These are phyloP conservation scores for Yarrowia sp. DNA, from an alignment of 805 yeast species.

Conservation along the genomic window DNA sequence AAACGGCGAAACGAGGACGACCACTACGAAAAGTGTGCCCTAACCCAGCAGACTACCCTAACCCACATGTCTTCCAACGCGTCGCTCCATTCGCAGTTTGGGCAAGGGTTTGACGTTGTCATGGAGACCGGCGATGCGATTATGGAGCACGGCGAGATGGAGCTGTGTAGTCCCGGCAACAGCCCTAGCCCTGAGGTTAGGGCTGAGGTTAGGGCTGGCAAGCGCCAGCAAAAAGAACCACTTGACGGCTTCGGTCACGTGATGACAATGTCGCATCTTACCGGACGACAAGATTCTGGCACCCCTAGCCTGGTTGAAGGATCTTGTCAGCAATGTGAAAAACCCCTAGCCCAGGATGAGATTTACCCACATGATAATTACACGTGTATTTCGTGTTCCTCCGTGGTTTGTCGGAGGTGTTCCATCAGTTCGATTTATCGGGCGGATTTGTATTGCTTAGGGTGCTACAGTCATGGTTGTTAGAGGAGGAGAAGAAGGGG, in stretches of 20 bases:
- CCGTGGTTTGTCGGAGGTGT: constrained; percentile 10
- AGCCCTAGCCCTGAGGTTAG: neutral
- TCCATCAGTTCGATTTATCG: constrained; percentile 11
- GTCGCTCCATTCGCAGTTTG: constrained; percentile 1
- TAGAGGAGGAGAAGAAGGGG: neutral
- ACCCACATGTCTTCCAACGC: neutral
- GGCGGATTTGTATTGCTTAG: constrained; percentile 13
- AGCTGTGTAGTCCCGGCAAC: neutral
- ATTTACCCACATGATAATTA: constrained; percentile 18
- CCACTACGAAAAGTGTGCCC: neutral
- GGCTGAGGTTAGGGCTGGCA: neutral
- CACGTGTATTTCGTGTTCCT: constrained; percentile 25
- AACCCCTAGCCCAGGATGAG: constrained; percentile 10
- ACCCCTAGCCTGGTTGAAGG: neutral
- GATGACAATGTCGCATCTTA: neutral
- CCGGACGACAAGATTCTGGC: no score
- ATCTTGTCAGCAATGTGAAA: constrained; percentile 15
- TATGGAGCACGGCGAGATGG: neutral
- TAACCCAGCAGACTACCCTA: neutral
- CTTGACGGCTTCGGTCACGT: constrained; percentile 7
- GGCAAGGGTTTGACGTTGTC: neutral
- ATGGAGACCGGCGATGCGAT: neutral
- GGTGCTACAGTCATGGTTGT: constrained; percentile 3
- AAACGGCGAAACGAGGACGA: constrained; percentile 17
- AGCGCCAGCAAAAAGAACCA: neutral